phyloP scores from a whole-genome alignment of 129 eudicot species.

The Centella asiatica region DNA sequence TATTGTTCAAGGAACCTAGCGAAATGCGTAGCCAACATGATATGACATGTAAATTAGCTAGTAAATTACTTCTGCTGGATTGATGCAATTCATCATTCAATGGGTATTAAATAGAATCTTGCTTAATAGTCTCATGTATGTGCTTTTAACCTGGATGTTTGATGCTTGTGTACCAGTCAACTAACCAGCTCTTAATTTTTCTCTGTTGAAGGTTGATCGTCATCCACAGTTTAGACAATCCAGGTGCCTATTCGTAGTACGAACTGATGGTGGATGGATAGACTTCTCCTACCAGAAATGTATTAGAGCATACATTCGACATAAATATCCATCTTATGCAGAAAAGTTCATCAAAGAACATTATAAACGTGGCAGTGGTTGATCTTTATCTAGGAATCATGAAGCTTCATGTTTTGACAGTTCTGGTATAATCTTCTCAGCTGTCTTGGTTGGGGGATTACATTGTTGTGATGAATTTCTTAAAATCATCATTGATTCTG shows the following conservation, averaged over 20 bases:
- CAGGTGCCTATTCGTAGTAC: slow-evolving; percentile 80
- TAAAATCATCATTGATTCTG: background rate
- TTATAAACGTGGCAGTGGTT: slow-evolving; percentile 65
- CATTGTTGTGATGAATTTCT: background rate
- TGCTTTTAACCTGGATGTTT: background rate
- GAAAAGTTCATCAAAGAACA: slow-evolving; percentile 67
- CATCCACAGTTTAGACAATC: slow-evolving; percentile 69
- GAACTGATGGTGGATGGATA: slow-evolving; percentile 90
- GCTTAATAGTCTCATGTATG: background rate
- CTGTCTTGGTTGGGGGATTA: background rate
- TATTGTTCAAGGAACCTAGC: background rate
- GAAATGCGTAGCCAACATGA: background rate
- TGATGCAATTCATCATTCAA: background rate
- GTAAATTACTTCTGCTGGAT: background rate
- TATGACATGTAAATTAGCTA: no score
- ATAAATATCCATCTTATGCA: slow-evolving; percentile 65
- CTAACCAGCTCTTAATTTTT: background rate
- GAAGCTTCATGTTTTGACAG: background rate
- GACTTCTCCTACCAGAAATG: slow-evolving; percentile 97
- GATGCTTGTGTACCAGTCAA: background rate
- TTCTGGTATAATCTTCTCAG: background rate
- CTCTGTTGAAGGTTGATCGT: slow-evolving; percentile 68
- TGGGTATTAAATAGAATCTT: background rate
- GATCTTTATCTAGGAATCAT: background rate
- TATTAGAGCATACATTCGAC: slow-evolving; percentile 64